Base-by-base conservation (phyloP, 768 basidiomycete species). In the Tulasnella sp. region DNA sequence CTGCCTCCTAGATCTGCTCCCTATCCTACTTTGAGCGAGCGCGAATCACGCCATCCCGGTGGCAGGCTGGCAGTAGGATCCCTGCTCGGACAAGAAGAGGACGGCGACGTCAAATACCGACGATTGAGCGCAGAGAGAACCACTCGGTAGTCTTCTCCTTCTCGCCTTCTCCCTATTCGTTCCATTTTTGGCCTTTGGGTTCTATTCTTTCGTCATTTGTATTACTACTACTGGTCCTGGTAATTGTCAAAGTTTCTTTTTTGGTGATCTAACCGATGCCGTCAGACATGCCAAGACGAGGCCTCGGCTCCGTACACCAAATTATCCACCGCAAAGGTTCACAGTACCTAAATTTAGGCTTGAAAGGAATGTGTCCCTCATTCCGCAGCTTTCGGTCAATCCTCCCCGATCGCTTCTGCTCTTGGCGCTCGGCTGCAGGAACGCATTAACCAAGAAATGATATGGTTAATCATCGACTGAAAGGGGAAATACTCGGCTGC, bases 71-170 rank as follows among this genome's bases (percentile, higher is more conserved):
- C 42, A 22, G 69, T 70, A 2, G 47, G 34, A 5, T 70, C 69
- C 14, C 44, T 70, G 32, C 35, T 70, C 14, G 69, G 29, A 1
- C 36, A 36, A 3, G 69, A 70, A 4, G 69, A 70, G 26, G 69
- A 70, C 52, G 69, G 69, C 3, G 69, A 70, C 22, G 69, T 70
- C 29, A 42, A 52, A 44, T 70, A 70, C 47, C 69, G 69, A 47
- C 69, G 69, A 22, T 16, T 70, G 52, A 70, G 69, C n/a, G 69
- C 69, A 32, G 69, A 70, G 69, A 59, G 69, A 16, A 70, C 9
- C 16, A 47, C 69, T 9, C 8, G 69, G 35, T 70, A 52, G 47
- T 59, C 40, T 59, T 59, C 52, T 4, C 26, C 32, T 59, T 59
- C n/a, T 5, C 14, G 26, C 11, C 16, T 32, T 59, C 52, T 12